A percentile compares a stretch with the other conserved stretches of the same genome.
Conservation (phyloP, 1,284 basidiomycete genomes). For the Coniophora puteana region DNA sequence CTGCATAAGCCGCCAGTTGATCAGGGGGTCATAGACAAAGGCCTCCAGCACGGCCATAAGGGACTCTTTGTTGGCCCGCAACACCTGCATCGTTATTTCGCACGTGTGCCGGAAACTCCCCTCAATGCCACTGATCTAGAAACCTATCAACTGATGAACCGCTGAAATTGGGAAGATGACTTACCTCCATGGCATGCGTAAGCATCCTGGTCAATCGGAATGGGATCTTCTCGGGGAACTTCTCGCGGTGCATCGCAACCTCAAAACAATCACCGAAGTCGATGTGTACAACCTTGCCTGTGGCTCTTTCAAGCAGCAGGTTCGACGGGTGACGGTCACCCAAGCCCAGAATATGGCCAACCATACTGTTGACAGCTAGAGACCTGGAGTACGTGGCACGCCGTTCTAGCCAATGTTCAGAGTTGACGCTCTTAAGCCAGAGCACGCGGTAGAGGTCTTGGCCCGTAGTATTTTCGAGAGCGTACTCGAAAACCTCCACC, state of each 20-base stretch:
- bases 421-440: conserved; percentile 94
- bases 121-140: conserved; percentile 91
- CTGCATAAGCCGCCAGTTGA: conserved; percentile 86
- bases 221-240: conserved; percentile 98
- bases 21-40: conserved; percentile 87
- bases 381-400: conserved; percentile 96
- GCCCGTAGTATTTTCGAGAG: conserved; percentile 97
- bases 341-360: conserved; percentile 94
- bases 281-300: conserved; percentile 95
- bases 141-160: conserved; percentile 13
- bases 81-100: conserved; percentile 96
- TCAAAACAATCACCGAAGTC: conserved; percentile 98
- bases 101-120: conserved; percentile 96
- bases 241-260: conserved; percentile 93
- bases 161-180: conserved; percentile 14
- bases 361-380: conserved; percentile 94
- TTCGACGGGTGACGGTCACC: conserved; percentile 99
- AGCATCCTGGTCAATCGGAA: conserved; percentile 99
- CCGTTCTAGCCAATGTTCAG: conserved; percentile 97
- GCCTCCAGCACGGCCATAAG: conserved; percentile 97
- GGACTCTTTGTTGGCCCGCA: conserved; percentile 96
- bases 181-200: conserved; percentile 98
- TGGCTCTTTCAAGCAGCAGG: conserved; percentile 87
- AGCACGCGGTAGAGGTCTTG: conserved; percentile 98
- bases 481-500: conserved; percentile 99